Percentiles rank a stretch among this genome's conserved stretches.
Evolutionary conservation across 2,329 filamentous ascomycete genomes (phyloP).

Genomic region (Beauveria asiatica): DNA sequence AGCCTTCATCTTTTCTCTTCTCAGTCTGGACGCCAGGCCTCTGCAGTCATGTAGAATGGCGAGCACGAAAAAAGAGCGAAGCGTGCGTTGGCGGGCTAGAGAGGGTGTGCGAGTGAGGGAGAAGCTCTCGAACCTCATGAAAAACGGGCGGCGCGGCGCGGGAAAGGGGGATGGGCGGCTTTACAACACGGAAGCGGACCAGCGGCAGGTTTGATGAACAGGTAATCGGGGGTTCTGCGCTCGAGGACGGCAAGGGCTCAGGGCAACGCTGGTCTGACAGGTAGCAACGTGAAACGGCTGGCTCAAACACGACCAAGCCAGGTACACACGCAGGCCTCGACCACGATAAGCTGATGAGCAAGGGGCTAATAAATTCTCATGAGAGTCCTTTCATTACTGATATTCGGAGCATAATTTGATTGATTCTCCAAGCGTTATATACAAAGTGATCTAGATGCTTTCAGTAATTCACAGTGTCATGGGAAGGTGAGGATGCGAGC

Average conservation of each 20-base stretch:
- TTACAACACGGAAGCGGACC: not conserved
- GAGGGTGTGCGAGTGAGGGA: not conserved
- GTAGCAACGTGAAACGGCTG: constrained; percentile 9
- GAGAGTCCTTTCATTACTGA: too few species aligned
- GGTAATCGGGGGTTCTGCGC: not conserved
- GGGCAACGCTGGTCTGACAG: constrained; percentile 6
- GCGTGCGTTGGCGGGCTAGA: not conserved
- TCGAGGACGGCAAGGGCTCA: not conserved
- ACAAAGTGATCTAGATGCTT: not conserved
- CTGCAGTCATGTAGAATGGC: not conserved
- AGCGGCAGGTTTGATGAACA: not conserved
- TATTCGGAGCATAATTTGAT: not conserved
- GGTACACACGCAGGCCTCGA: not conserved
- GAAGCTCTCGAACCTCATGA: not conserved
- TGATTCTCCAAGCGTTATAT: not conserved
- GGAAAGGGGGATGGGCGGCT: not conserved
- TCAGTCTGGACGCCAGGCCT: not conserved
- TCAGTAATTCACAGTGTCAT: not conserved
- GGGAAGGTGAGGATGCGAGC: not conserved
- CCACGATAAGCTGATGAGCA: not conserved
- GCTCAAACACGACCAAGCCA: constrained; percentile 6
- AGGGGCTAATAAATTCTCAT: not conserved
- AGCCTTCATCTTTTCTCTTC: constrained; percentile 19
- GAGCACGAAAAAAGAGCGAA: not conserved
- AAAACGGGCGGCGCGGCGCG: not conserved